Evolutionary conservation across 1,139 yeast genomes (phyloP).

Genomic region (Yamadazyma oceani): DNA sequence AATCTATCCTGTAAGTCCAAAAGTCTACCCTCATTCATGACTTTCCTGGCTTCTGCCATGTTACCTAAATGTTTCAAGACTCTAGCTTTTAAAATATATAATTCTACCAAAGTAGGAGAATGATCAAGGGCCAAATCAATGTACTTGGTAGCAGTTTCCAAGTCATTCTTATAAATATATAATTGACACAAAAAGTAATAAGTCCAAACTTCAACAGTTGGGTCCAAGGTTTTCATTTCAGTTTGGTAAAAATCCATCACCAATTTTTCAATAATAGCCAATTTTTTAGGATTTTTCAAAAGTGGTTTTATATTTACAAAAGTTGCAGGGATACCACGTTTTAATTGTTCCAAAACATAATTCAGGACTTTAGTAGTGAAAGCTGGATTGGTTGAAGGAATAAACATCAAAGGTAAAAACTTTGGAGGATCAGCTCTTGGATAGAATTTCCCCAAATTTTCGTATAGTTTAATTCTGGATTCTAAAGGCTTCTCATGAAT

Average conservation of each 20-base stretch:
- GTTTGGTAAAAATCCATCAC: constrained; percentile 48
- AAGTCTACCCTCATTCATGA: constrained; percentile 68
- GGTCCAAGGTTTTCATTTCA: constrained; percentile 33
- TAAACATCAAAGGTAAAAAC: constrained; percentile 73
- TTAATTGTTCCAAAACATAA: constrained; percentile 63
- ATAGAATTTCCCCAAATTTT: constrained; percentile 63
- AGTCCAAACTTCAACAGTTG: constrained; percentile 72
- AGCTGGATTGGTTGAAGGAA: constrained; percentile 49
- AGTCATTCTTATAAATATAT: constrained; percentile 51
- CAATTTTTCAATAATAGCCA: constrained; percentile 49
- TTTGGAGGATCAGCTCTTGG: constrained; percentile 84
- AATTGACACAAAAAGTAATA: constrained; percentile 82
- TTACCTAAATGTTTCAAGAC: constrained; percentile 72
- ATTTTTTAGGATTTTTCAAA: constrained; percentile 54
- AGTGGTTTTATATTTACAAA: constrained; percentile 84
- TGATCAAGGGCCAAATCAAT: constrained; percentile 68
- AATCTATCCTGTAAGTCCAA: constrained; percentile 89
- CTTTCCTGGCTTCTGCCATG: constrained; percentile 57
- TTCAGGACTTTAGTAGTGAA: constrained; percentile 46
- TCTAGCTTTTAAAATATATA: constrained; percentile 78
- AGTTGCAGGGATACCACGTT: constrained; percentile 87
- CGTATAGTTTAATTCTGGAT: constrained; percentile 57
- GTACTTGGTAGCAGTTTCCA: constrained; percentile 50
- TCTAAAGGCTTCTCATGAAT: constrained; percentile 28
- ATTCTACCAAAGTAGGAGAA: constrained; percentile 82